Percentiles rank a stretch among this genome's conserved stretches.
Evolutionary conservation across 2,329 filamentous ascomycete species (phyloP).

Genomic region (Periconia sp.): DNA sequence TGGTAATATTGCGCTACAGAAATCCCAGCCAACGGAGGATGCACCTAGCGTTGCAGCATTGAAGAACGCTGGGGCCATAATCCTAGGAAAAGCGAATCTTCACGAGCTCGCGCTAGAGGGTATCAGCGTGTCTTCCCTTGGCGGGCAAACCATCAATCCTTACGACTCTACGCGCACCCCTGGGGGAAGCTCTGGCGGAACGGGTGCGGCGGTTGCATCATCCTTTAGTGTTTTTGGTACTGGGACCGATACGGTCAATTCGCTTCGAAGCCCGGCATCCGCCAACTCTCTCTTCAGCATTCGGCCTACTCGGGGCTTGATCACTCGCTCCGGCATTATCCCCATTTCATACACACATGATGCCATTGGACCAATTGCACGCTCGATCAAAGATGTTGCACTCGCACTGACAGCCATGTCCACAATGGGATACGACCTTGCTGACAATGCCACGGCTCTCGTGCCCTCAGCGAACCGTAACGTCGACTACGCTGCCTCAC

Average conservation of each 20-base stretch:
- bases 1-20: constrained; percentile 57
- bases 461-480: constrained; percentile 50
- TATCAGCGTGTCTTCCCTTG: constrained; percentile 65
- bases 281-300: constrained; percentile 67
- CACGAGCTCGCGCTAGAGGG: constrained; percentile 71
- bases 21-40: constrained; percentile 56
- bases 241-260: constrained; percentile 68
- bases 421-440: constrained; percentile 56
- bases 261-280: constrained; percentile 64
- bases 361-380: constrained; percentile 60
- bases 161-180: constrained; percentile 71
- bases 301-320: constrained; percentile 61
- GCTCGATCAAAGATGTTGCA: constrained; percentile 58
- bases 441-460: constrained; percentile 60
- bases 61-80: constrained; percentile 58
- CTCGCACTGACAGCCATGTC: constrained; percentile 61
- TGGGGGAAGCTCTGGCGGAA: constrained; percentile 69
- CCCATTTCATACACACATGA: constrained; percentile 66
- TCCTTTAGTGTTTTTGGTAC: constrained; percentile 65
- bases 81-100: constrained; percentile 64
- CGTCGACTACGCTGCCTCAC: constrained; percentile 55
- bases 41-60: constrained; percentile 58
- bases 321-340: constrained; percentile 59
- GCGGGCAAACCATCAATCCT: constrained; percentile 69
- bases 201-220: constrained; percentile 64